These are phyloP conservation scores for Fusarium chlamydosporum DNA, from an alignment of 2,329 filamentous ascomycete genomes.

Conservation along the genomic window DNA sequence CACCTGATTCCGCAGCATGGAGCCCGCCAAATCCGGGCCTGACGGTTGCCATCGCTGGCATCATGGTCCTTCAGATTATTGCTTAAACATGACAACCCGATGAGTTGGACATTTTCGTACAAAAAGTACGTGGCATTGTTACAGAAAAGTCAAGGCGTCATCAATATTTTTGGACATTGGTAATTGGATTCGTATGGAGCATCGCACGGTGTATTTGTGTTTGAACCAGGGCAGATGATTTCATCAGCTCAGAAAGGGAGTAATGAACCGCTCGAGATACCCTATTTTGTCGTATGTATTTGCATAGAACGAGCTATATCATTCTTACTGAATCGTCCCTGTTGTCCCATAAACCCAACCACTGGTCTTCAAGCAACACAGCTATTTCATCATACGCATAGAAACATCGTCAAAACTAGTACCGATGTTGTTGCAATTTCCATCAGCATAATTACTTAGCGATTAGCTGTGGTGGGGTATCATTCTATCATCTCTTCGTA, in stretches of 20 bases:
- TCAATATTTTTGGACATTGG: background rate
- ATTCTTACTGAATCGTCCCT: background rate
- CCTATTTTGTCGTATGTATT: constrained; percentile 16
- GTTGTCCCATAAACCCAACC: too few species aligned
- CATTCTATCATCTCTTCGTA: constrained; percentile 40
- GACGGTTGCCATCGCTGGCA: constrained; percentile 30
- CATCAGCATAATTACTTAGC: background rate
- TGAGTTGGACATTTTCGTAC: background rate
- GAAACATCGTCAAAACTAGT: background rate
- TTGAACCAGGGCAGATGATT: background rate
- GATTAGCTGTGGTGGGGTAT: constrained; percentile 37
- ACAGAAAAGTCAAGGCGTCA: constrained; percentile 10
- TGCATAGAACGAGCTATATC: constrained; percentile 12
- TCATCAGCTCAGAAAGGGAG: background rate
- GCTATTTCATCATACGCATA: background rate
- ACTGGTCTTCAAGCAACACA: background rate
- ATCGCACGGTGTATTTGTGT: constrained; percentile 16
- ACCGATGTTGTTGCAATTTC: background rate
- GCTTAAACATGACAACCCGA: constrained; percentile 8
- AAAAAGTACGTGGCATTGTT: constrained; percentile 4
- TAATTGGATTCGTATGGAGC: constrained; percentile 12
- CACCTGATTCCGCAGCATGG: constrained; percentile 48
- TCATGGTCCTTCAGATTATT: constrained; percentile 20
- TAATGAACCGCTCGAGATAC: constrained; percentile 30
- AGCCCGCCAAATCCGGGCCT: constrained; percentile 21